A percentile compares a stretch with the other conserved stretches of the same genome.
These are phyloP conservation scores for Paecilomyces formosus DNA, from an alignment of 2,329 filamentous ascomycete genomes.

Conservation along the genomic window DNA sequence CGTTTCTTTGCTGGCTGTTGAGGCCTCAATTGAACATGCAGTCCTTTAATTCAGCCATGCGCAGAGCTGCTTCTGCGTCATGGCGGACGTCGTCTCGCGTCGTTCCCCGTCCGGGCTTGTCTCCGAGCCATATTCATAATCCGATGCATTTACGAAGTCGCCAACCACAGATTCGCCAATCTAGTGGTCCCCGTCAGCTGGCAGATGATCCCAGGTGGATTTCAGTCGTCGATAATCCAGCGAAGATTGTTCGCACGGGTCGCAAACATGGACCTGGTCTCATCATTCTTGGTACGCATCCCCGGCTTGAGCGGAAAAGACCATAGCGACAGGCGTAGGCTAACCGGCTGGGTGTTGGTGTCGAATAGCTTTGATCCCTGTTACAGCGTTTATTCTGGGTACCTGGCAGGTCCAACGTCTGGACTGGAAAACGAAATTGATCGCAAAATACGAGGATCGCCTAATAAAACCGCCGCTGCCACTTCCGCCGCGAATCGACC, in stretches of 20 bases:
- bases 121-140: constrained; percentile 13
- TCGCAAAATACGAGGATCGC: constrained; percentile 87
- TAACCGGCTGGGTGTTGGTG: neutral
- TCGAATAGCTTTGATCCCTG: constrained; percentile 64
- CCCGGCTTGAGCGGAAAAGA: neutral
- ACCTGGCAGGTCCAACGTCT: constrained; percentile 94
- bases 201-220: constrained; percentile 73
- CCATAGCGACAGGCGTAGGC: neutral
- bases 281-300: constrained; percentile 59
- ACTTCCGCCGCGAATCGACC: constrained; percentile 74
- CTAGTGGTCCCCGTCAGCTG: constrained; percentile 38
- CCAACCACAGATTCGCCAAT: constrained; percentile 30
- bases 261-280: constrained; percentile 72
- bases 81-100: constrained; percentile 15
- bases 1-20: neutral
- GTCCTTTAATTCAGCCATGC: constrained; percentile 14
- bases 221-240: constrained; percentile 80
- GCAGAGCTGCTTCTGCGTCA: constrained; percentile 13
- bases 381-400: constrained; percentile 83
- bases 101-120: constrained; percentile 11
- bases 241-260: constrained; percentile 68
- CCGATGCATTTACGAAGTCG: constrained; percentile 29
- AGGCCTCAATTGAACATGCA: neutral
- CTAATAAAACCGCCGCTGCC: constrained; percentile 79
- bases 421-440: constrained; percentile 85